phyloP scores from a whole-genome alignment of 306 rosid species.

The Rosa persica region DNA sequence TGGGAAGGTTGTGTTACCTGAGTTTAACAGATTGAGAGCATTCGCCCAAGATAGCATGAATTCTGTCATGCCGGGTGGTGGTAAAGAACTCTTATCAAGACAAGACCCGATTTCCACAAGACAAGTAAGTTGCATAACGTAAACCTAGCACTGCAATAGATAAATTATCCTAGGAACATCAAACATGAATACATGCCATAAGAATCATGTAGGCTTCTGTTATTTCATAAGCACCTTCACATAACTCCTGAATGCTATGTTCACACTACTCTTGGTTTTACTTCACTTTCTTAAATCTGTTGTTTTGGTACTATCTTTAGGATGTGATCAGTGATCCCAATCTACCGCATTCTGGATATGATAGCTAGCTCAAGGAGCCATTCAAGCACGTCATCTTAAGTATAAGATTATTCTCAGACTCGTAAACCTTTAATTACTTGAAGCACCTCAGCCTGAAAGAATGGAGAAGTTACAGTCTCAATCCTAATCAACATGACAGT shows the following conservation, averaged over 20 bases:
- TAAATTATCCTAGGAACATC: not conserved
- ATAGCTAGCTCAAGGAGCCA: conserved; percentile 32
- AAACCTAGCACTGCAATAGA: not conserved
- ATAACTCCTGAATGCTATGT: not conserved
- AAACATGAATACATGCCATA: not conserved
- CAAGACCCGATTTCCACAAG: conserved; percentile 17
- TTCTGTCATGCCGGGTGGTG: conserved; percentile 22
- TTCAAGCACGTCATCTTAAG: conserved; percentile 39
- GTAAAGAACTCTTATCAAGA: conserved; percentile 6
- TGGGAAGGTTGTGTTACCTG: conserved; percentile 60
- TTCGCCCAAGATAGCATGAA: conserved; percentile 56
- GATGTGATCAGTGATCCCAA: conserved; percentile 31
- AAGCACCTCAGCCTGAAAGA: not conserved
- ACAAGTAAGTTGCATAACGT: conserved; percentile 40
- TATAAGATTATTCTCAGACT: conserved; percentile 3
- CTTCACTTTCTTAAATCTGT: not conserved
- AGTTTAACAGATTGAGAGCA: conserved; percentile 56
- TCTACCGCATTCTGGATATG: conserved; percentile 28
- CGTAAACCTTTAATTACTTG: not conserved
- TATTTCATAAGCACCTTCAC: not conserved
- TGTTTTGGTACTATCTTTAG: conserved; percentile 26
- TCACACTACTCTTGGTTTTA: not conserved
- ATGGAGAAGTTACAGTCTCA: not conserved
- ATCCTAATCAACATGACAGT: not conserved
- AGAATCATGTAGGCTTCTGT: not conserved